phyloP scores from a whole-genome alignment of 768 basidiomycete species.

The Boletus huronensis region DNA sequence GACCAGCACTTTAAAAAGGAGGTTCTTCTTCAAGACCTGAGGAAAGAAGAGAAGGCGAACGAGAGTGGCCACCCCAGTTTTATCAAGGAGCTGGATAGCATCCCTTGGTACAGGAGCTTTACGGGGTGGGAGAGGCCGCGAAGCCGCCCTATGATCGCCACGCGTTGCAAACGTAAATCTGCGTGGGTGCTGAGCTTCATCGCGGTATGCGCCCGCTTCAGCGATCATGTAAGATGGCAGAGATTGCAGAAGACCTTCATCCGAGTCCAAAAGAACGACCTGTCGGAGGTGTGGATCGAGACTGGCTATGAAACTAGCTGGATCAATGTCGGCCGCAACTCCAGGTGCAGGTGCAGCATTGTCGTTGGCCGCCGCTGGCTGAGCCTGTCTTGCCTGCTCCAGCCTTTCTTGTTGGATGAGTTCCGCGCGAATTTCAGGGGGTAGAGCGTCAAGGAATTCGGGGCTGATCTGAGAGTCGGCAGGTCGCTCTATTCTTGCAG shows the following conservation, averaged over 20 bases:
- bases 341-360: conserved; percentile 33
- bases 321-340: conserved; percentile 71
- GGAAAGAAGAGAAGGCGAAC: conserved; percentile 96
- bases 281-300: conserved; percentile 87
- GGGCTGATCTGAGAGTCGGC: conserved; percentile 86
- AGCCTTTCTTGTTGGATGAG: conserved; percentile 93
- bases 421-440: conserved; percentile 94
- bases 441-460: conserved; percentile 95
- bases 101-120: conserved; percentile 68
- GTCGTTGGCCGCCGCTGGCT: conserved; percentile 30
- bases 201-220: conserved; percentile 73
- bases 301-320: conserved; percentile 87
- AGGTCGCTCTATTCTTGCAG: conserved; percentile 69
- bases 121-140: conserved; percentile 35
- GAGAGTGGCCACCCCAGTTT: conserved; percentile 80
- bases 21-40: conserved; percentile 79
- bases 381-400: conserved; percentile 65
- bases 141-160: conserved; percentile 23
- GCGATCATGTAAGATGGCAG: conserved; percentile 85
- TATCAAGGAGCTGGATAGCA: conserved; percentile 91
- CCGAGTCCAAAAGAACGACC: conserved; percentile 86
- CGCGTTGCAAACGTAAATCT: conserved; percentile 32
- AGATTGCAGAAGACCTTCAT: conserved; percentile 77
- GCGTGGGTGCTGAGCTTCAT: conserved; percentile 42
- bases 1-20: conserved; percentile 85